phyloP scores from a whole-genome alignment of 306 rosid genomes.

The Lathyrus sativus region DNA sequence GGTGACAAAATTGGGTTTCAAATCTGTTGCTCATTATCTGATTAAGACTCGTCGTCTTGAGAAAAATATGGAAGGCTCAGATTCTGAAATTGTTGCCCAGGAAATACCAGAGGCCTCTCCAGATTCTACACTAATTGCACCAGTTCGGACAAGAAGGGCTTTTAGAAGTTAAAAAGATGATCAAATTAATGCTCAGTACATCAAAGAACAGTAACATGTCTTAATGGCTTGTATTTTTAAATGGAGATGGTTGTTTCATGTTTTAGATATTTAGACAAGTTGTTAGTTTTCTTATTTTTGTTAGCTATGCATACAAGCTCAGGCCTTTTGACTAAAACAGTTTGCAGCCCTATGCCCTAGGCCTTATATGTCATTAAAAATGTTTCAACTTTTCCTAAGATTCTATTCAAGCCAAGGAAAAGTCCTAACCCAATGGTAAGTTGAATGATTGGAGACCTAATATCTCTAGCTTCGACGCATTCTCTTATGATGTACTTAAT shows the following conservation, averaged over 20 bases:
- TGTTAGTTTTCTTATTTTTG: neutral
- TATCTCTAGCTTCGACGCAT: no score
- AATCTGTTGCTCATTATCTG: constrained; percentile 60
- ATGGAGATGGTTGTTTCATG: constrained; percentile 17
- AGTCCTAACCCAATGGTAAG: no score
- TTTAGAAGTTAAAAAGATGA: constrained; percentile 1
- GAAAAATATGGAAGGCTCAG: constrained; percentile 28
- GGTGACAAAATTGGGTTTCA: constrained; percentile 50
- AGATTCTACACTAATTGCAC: neutral
- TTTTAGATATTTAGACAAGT: constrained; percentile 10
- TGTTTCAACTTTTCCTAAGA: no score
- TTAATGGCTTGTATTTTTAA: constrained; percentile 1
- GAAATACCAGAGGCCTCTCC: constrained; percentile 30
- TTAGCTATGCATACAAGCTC: constrained; percentile 10
- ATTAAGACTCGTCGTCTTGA: constrained; percentile 36
- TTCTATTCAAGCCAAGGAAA: no score
- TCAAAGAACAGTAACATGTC: constrained; percentile 13
- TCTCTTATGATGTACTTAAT: no score
- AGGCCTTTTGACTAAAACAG: constrained; percentile 11
- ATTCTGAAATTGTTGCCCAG: constrained; percentile 27
- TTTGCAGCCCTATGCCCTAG: constrained; percentile 26
- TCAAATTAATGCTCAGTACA: neutral
- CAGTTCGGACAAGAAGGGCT: constrained; percentile 9
- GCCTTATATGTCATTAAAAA: no score
- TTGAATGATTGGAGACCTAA: no score